These are phyloP conservation scores for Fagopyrum esculentum DNA, from an alignment of 148 eudicot species.

Conservation along the genomic window DNA sequence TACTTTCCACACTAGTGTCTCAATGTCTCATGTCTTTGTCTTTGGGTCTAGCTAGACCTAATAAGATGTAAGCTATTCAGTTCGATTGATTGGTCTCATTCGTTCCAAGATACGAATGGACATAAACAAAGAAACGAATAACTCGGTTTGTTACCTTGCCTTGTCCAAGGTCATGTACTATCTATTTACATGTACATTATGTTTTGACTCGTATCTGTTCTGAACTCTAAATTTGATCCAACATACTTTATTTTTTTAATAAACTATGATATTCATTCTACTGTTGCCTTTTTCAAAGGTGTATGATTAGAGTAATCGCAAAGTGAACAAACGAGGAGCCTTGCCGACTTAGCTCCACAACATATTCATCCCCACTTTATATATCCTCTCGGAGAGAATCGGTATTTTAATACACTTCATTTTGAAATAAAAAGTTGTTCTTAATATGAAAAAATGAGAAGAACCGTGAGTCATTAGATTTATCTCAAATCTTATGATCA, in stretches of 20 bases:
- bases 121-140: neutral
- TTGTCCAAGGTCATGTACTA: neutral
- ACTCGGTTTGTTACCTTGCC: neutral
- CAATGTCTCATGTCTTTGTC: conserved; percentile 8
- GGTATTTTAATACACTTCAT: neutral
- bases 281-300: neutral
- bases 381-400: neutral
- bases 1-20: conserved; percentile 3
- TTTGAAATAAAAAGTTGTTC: neutral
- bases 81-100: neutral
- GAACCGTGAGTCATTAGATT: too few relatives aligned
- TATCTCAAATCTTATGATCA: too few relatives aligned
- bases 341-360: neutral
- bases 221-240: neutral
- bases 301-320: neutral
- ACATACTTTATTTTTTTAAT: too few relatives aligned
- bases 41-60: neutral
- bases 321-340: neutral
- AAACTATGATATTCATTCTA: neutral
- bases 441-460: too few relatives aligned
- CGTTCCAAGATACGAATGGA: neutral
- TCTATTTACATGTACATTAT: neutral
- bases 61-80: neutral
- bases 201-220: neutral
- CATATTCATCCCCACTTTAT: conserved; percentile 9